Base-by-base conservation (phyloP, 2,329 filamentous ascomycete species). In the Penicillium oxalicum region DNA sequence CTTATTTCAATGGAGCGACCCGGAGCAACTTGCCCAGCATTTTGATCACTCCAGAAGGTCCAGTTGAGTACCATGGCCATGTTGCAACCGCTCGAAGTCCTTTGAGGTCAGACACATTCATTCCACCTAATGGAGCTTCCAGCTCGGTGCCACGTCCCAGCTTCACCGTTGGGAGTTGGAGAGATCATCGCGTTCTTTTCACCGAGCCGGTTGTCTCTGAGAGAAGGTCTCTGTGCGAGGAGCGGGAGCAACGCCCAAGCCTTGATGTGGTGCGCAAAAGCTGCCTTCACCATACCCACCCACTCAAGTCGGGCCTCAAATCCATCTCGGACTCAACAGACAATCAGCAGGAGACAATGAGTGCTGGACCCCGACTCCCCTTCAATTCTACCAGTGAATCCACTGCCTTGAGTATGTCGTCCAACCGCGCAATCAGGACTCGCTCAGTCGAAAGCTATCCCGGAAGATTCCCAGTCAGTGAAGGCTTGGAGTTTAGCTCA, bases 381-480 rank as follows among this genome's bases (percentile, higher is more conserved):
- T 49, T 50, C 9, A 43, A 53, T 8, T 45, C 52, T 28, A 37
- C 27, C 2, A 28, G 53, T 32, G 44, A 54, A n/a, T 51, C 32
- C 8, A 42, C 49, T 5, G 40, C 53, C 12, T 39, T 55, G 11
- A 45, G 48, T 9, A 40, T 61, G 28, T 48, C 56, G 6, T 46
- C 58, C 37, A 44, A 44, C 11, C 54, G 51, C 9, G 33, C 46
- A 13, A 35, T 41, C 6, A 55, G 55, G 18, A 47, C 48, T 25
- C 52, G 50, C 18, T 66, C 62, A 11, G 56, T 57, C 5, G 62
- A 65, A 44, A 67, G 61, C 43, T 67, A 58, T 47, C 65, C 64
- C 0, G 65, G 64, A 2, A 56, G 57, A 32, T 68, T 66, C 39
- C 65, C 65, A 18, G 58, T 66, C 4, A 68, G 65, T 33, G 64